Percentiles rank a stretch among this genome's conserved stretches.
These are phyloP conservation scores for Pseudogymnoascus sp. DNA, from an alignment of 2,329 filamentous ascomycete genomes.

Conservation along the genomic window DNA sequence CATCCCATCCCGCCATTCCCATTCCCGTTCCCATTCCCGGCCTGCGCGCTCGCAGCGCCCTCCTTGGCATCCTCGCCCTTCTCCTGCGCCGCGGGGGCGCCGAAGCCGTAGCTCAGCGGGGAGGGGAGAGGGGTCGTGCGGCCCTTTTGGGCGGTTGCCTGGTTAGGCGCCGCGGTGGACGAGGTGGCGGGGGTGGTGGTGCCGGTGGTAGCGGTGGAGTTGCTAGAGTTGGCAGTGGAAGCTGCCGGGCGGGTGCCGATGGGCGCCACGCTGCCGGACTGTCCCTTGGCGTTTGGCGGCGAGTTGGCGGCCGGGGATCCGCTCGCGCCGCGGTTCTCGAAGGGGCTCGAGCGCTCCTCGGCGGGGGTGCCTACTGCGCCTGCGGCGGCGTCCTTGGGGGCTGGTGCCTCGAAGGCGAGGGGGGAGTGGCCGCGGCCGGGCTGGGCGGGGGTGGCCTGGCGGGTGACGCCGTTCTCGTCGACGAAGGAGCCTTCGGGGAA, in stretches of 20 bases:
- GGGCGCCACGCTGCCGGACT: slow-evolving; percentile 65
- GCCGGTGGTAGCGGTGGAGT: slow-evolving; percentile 57
- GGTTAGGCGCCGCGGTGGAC: slow-evolving; percentile 50
- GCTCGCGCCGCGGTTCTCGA: slow-evolving; percentile 60
- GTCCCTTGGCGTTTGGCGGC: slow-evolving; percentile 56
- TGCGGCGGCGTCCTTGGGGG: slow-evolving; percentile 39
- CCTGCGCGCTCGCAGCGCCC: slow-evolving; percentile 33
- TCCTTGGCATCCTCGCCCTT: slow-evolving; percentile 40
- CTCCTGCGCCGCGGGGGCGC: slow-evolving; percentile 43
- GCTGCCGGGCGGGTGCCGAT: slow-evolving; percentile 81
- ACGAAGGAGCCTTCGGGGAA: slow-evolving; percentile 61
- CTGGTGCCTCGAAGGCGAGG: slow-evolving; percentile 56
- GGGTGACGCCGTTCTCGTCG: slow-evolving; percentile 57
- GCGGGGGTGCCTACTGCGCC: slow-evolving; percentile 36
- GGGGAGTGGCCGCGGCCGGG: slow-evolving; percentile 71
- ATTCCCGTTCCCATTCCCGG: slow-evolving; percentile 51
- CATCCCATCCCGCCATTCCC: slow-evolving; percentile 53
- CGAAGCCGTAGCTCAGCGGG: slow-evolving; percentile 70
- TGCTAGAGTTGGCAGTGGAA: slow-evolving; percentile 39
- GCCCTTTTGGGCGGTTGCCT: slow-evolving; percentile 39
- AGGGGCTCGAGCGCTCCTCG: slow-evolving; percentile 44
- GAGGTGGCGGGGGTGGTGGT: slow-evolving; percentile 34
- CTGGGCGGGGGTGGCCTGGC: slow-evolving; percentile 56
- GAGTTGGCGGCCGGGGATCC: slow-evolving; percentile 74
- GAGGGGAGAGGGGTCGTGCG: slow-evolving; percentile 87